Percentiles rank a stretch among this genome's conserved stretches.
Evolutionary conservation across 805 yeast genomes (phyloP).

Genomic region (Lipomyces spencermartinsiae): DNA sequence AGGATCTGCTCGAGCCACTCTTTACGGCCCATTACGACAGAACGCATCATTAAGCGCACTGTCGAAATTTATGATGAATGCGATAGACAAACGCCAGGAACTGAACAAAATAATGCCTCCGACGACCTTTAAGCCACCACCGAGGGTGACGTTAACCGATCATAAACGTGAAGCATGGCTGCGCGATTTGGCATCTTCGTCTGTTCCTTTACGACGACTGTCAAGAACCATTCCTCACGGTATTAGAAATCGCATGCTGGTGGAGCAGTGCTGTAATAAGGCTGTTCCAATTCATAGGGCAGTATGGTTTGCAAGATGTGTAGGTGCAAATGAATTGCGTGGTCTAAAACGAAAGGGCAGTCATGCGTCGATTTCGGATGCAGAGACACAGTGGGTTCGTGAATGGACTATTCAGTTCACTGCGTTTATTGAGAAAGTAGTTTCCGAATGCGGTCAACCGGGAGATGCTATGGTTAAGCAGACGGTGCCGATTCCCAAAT

Average conservation of each 20-base stretch:
- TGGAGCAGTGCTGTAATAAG: slow-evolving; percentile 74
- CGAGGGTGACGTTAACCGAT: slow-evolving; percentile 88
- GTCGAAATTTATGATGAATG: slow-evolving; percentile 54
- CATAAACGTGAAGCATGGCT: slow-evolving; percentile 87
- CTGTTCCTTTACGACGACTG: slow-evolving; percentile 68
- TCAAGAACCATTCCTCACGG: slow-evolving; percentile 91
- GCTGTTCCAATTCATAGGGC: slow-evolving; percentile 81
- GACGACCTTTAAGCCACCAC: slow-evolving; percentile 76
- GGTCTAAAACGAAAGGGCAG: slow-evolving; percentile 60
- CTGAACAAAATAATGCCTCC: slow-evolving; percentile 56
- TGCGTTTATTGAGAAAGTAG: slow-evolving; percentile 60
- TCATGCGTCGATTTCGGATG: slow-evolving; percentile 31
- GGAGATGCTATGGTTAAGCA: slow-evolving; percentile 7
- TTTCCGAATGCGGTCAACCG: slow-evolving; percentile 51
- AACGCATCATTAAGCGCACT: slow-evolving; percentile 57
- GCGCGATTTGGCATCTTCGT: slow-evolving; percentile 72
- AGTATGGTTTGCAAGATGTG: slow-evolving; percentile 88
- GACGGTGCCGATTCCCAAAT: slow-evolving; percentile 40
- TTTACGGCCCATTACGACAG: slow-evolving; percentile 51
- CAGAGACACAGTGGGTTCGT: slow-evolving; percentile 69
- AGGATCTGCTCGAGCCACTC: slow-evolving; percentile 67
- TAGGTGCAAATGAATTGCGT: slow-evolving; percentile 76
- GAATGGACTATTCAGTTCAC: slow-evolving; percentile 92
- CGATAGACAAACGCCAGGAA: slow-evolving; percentile 56
- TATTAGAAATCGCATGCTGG: slow-evolving; percentile 68